Evolutionary conservation across 2,329 filamentous ascomycete genomes (phyloP).

Genomic region (Hysterium pulicare): DNA sequence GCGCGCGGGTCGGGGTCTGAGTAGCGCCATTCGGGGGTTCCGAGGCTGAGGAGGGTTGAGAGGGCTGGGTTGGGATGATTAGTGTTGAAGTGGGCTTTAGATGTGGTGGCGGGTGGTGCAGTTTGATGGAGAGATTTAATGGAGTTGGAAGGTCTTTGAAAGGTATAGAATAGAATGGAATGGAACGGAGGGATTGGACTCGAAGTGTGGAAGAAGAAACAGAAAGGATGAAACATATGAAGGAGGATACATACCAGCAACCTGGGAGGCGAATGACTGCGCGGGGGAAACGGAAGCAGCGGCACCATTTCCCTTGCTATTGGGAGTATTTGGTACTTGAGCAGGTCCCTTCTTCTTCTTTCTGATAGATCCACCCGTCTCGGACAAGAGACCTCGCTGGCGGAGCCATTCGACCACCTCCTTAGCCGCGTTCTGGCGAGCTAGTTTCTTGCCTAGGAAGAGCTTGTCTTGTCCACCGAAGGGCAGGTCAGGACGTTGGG

Average conservation of each 20-base stretch:
- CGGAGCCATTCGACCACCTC: slow-evolving; percentile 43
- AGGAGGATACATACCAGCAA: too few species aligned
- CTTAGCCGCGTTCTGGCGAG: slow-evolving; percentile 40
- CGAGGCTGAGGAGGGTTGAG: too few species aligned
- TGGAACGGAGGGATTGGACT: too few species aligned
- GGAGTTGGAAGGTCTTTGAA: too few species aligned
- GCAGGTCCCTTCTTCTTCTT: slow-evolving; percentile 28
- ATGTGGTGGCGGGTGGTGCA: not conserved
- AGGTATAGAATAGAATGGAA: too few species aligned
- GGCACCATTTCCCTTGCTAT: not conserved
- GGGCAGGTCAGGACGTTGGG: slow-evolving; percentile 14
- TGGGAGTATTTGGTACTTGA: too few species aligned
- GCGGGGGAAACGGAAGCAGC: slow-evolving; percentile 1
- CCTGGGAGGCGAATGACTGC: not conserved
- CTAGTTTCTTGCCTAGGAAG: slow-evolving; percentile 40
- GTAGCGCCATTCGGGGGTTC: too few species aligned
- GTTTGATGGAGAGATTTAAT: not conserved
- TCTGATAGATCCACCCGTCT: slow-evolving; percentile 27
- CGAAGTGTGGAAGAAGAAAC: too few species aligned
- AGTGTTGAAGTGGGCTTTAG: not conserved
- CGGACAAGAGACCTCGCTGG: slow-evolving; percentile 27
- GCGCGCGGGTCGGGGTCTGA: slow-evolving; percentile 6
- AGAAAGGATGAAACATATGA: too few species aligned
- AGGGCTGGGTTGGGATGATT: too few species aligned
- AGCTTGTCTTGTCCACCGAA: slow-evolving; percentile 35